Evolutionary conservation across 371 early-diverging fungal species (phyloP), one percentile per base, ranked within the genome.

Genomic region (Lichtheimia ornata): DNA sequence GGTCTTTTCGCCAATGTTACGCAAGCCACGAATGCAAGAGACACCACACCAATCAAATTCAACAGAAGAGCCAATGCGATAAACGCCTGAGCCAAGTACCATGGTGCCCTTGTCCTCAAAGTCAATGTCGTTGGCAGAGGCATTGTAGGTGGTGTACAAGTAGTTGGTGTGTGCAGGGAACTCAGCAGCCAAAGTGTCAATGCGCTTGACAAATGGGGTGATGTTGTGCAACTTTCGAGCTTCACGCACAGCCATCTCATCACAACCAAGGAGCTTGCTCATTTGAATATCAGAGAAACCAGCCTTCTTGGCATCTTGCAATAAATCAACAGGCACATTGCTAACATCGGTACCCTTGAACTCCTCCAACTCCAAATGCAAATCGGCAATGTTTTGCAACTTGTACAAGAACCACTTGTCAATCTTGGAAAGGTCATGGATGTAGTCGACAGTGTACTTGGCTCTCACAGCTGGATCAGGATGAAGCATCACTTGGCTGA

Each of bases 11-110:
- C 90, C 88, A 9, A 87, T 63, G 17, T 76, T 68, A 49, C 94
- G 89, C 24, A 96, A 84, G 13, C 89, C 84, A 59, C 93, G 92
- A 61, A 92, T 90, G 57, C 88, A 83, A 15, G 85, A 82, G 9
- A 95, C 96, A 59, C 88, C 95, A 63, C 93, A 94, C 94, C 94
- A 94, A 72, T 95, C 95, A 69, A 96, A 96, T 72, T 95, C 95
- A 35, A 96, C 97, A 28, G 90, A 89, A 9, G 92, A 91, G 35
- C 97, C 97, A 56, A 96, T 96, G 58, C 97, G 87, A 74, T 96
- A 96, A 25, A 96, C 97, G 54, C 97, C 97, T 7, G 94, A 93
- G 14, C 97, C 97, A 58, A 96, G 83, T 2, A 96, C 95, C 89
- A 94, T 93, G 9, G 90, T 89, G 52, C 95, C 95, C 70, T 88